Evolutionary conservation across 2,329 filamentous ascomycete species (phyloP).

Genomic region (Biscogniauxia marginata): DNA sequence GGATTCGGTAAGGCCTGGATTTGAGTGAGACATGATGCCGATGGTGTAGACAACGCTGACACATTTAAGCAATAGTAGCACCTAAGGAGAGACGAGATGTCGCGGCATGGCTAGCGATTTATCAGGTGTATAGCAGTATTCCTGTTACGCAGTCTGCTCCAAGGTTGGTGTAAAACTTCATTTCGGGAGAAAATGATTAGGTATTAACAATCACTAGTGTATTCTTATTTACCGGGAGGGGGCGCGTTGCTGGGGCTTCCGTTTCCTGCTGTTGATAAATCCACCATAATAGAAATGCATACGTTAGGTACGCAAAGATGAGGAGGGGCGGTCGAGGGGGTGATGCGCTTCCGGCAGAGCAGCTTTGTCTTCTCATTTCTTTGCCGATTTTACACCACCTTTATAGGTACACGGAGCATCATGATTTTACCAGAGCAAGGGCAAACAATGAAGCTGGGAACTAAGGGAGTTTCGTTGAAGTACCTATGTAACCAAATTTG

Average conservation of each 20-base stretch:
- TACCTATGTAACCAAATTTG: background rate
- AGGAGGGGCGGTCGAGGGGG: no score
- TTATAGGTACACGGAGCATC: background rate
- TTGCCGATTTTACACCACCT: background rate
- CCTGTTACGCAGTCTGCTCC: no score
- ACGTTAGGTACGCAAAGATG: no score
- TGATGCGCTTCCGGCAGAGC: constrained; percentile 1
- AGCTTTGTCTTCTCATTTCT: background rate
- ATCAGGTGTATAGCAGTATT: no score
- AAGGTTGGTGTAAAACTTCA: no score
- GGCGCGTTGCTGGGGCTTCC: background rate
- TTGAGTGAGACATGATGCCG: background rate
- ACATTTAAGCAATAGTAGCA: background rate
- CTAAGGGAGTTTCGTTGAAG: background rate
- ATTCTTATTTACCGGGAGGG: background rate
- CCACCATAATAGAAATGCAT: no score
- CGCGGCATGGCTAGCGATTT: background rate
- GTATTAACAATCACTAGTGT: background rate
- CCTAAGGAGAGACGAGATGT: background rate
- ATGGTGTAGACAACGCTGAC: background rate
- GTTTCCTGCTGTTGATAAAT: no score
- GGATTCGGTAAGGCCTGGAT: background rate
- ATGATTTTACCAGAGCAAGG: no score
- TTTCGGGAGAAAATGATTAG: background rate
- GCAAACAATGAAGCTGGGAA: background rate